phyloP scores from a whole-genome alignment of 768 basidiomycete genomes.

The Imleria badia region DNA sequence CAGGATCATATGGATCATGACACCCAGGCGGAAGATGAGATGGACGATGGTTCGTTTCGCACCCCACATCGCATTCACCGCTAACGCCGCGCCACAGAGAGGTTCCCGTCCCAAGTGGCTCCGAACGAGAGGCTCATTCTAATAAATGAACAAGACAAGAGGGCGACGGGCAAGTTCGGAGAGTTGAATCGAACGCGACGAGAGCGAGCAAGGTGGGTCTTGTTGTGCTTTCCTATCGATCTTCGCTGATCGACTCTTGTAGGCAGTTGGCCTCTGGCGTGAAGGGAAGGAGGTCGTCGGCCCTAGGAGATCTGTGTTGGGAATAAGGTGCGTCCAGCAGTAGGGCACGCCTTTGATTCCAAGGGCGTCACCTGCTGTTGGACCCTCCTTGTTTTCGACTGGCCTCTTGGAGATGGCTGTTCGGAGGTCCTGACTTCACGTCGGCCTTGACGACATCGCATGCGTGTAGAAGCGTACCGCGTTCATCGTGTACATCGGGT shows the following conservation, averaged over 20 bases:
- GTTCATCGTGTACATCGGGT: too few species aligned
- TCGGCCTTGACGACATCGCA: too few species aligned
- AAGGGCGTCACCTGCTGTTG: slow-evolving; percentile 15
- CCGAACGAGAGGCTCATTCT: slow-evolving; percentile 2
- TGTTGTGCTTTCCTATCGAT: too few species aligned
- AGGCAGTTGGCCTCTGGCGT: not conserved
- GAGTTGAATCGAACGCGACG: not conserved
- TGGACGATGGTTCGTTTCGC: slow-evolving; percentile 6
- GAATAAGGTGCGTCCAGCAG: slow-evolving; percentile 26
- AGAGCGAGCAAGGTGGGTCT: not conserved
- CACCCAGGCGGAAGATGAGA: not conserved
- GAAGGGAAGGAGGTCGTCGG: not conserved
- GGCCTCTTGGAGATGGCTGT: too few species aligned
- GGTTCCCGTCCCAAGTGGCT: slow-evolving; percentile 6
- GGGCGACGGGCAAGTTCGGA: not conserved
- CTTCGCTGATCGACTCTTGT: not conserved
- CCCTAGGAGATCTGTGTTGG: not conserved
- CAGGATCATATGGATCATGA: slow-evolving; percentile 1
- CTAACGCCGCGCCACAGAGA: slow-evolving; percentile 1
- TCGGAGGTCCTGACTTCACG: too few species aligned
- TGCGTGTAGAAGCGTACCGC: too few species aligned
- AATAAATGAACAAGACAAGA: slow-evolving; percentile 1
- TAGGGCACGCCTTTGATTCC: slow-evolving; percentile 10
- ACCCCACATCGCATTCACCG: too few species aligned
- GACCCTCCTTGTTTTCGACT: slow-evolving; percentile 15